Conservation (phyloP, 2,329 filamentous ascomycete genomes). For the Penicillium freii region DNA sequence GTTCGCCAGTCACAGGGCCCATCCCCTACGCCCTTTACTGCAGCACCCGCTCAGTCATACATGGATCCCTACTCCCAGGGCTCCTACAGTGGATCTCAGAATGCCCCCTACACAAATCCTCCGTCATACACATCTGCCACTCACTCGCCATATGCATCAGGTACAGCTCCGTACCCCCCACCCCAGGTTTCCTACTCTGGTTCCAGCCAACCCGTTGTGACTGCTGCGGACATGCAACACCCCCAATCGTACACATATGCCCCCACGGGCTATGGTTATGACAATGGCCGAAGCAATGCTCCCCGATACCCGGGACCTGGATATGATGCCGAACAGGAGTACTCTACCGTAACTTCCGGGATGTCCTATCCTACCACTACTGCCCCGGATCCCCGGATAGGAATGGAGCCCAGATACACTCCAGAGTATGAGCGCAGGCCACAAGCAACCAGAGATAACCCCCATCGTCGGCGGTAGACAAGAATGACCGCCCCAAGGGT, state of each 20-base stretch:
- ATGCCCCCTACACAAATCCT: constrained; percentile 33
- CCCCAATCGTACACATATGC: constrained; percentile 41
- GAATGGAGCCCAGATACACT: constrained; percentile 46
- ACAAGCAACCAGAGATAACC: constrained; percentile 41
- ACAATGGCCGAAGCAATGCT: constrained; percentile 40
- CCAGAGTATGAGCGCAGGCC: constrained; percentile 43
- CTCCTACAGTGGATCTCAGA: constrained; percentile 34
- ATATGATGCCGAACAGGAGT: constrained; percentile 44
- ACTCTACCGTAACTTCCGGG: constrained; percentile 41
- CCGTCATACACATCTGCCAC: constrained; percentile 32
- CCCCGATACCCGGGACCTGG: constrained; percentile 43
- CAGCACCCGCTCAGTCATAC: constrained; percentile 35
- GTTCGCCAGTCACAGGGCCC: constrained; percentile 38
- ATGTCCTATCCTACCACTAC: constrained; percentile 43
- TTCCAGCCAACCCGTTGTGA: constrained; percentile 38
- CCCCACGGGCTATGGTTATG: constrained; percentile 37
- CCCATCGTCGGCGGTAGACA: constrained; percentile 40
- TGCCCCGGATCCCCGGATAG: constrained; percentile 43
- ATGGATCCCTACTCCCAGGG: constrained; percentile 37
- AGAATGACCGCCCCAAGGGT: constrained; percentile 9
- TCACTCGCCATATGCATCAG: constrained; percentile 36
- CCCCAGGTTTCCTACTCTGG: constrained; percentile 35
- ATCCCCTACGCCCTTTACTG: constrained; percentile 38
- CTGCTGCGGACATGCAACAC: constrained; percentile 37
- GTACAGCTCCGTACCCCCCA: constrained; percentile 38